Evolutionary conservation across 441 rosid genomes (phyloP), one percentile per base, ranked within the genome.

Genomic region (Erodium trifolium): DNA sequence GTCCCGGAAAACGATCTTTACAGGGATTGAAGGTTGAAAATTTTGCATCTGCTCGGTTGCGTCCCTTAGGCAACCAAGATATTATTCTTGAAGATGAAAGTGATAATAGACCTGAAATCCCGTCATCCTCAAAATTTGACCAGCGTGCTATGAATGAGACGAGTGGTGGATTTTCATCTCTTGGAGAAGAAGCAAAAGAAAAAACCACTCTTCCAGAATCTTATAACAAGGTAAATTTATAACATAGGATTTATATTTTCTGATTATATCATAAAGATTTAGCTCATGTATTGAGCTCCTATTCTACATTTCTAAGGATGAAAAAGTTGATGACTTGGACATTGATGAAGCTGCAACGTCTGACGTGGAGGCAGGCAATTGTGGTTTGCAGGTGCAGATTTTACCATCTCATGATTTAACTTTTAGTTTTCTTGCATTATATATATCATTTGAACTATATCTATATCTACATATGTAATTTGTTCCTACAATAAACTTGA

Each of bases 281-380:
- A 72, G 53, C 35, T 51, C 68, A 66, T 70, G 45, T 31, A 64
- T 16, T 77, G 67, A 73, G 34, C 53, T 68, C 13, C 10, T 70
- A 34, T 29, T 65, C 43, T 68, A 0, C 69, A 55, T 64, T 79
- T 75, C 72, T 65, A 67, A 89, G 96, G 87, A 78, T 63, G 74
- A 39, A 19, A 34, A 78, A 68, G 77, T 68, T 74, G 81, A 78
- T 37, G 77, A 72, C 60, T 72, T 75, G 74, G 81, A 74, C 70
- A 63, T 63, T 1, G 76, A 84, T 53, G 91, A 88, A 65, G 86
- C 90, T 16, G 74, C 83, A 0, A 8, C 82, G 65, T 91, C 83
- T 79, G 93, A 91, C 85, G 85, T 86, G 80, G 93, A 91, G 80
- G 96, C 96, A 17, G 78, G 85, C 79, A 82, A 76, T 64, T 89